These are phyloP conservation scores for Malus hybrid DNA, from an alignment of 331 rosid species.

Conservation along the genomic window DNA sequence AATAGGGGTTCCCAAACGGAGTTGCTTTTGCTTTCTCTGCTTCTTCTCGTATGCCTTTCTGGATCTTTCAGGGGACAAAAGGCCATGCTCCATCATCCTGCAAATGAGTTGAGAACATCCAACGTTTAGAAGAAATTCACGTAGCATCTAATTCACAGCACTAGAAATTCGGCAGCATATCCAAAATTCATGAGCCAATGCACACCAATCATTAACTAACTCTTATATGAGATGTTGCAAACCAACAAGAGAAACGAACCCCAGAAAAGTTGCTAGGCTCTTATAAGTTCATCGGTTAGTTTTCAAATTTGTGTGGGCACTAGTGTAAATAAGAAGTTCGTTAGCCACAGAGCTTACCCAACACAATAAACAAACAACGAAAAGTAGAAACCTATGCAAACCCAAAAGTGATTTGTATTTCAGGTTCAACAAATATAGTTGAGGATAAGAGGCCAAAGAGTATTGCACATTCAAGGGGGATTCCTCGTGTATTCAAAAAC, in stretches of 20 bases:
- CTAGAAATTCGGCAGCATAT: background rate
- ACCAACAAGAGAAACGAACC: background rate
- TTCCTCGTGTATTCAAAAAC: background rate
- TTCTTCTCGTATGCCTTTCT: slow-evolving; percentile 78
- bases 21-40: slow-evolving; percentile 79
- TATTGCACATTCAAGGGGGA: no score
- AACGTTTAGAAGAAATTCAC: background rate
- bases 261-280: background rate
- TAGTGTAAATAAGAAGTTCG: background rate
- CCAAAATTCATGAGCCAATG: no score
- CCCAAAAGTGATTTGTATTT: no score
- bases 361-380: no score
- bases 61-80: slow-evolving; percentile 69
- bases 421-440: background rate
- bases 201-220: background rate
- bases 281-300: background rate
- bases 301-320: background rate
- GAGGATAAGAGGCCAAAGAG: background rate
- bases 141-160: background rate
- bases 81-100: slow-evolving; percentile 98
- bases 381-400: no score
- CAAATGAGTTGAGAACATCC: background rate
- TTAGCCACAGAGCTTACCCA: background rate
- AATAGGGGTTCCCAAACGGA: slow-evolving; percentile 64
- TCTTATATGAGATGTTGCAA: background rate